phyloP scores from a whole-genome alignment of 2,329 filamentous ascomycete species.

The Pseudogymnoascus sp. region DNA sequence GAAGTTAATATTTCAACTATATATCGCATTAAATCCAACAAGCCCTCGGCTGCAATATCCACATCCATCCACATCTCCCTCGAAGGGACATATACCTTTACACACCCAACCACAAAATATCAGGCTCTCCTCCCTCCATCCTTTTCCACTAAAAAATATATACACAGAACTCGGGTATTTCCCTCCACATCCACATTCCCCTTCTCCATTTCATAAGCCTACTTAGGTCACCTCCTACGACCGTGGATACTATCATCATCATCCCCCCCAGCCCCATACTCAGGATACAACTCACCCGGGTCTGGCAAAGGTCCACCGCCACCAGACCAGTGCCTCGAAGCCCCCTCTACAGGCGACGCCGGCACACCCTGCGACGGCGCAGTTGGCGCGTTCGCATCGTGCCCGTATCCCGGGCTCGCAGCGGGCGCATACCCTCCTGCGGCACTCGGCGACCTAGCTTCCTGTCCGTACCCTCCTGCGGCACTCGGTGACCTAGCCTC shows the following conservation, averaged over 20 bases:
- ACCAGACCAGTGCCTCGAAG: background rate
- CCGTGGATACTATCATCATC: background rate
- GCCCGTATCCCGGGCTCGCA: background rate
- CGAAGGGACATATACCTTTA: background rate
- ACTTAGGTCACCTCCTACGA: background rate
- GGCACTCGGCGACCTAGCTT: background rate
- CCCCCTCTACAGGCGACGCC: background rate
- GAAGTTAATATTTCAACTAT: background rate
- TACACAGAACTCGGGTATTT: background rate
- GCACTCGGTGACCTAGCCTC: background rate
- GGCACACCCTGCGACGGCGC: background rate
- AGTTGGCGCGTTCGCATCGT: background rate
- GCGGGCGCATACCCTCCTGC: background rate
- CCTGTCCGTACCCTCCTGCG: background rate
- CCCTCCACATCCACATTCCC: background rate
- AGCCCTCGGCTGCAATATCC: background rate
- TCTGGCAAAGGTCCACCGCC: background rate
- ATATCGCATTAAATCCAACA: background rate
- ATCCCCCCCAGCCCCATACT: background rate
- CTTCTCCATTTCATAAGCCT: background rate
- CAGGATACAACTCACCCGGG: background rate
- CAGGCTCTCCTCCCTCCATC: background rate
- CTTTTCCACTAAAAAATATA: background rate
- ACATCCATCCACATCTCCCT: background rate
- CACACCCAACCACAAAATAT: background rate